Evolutionary conservation across 2,329 filamentous ascomycete genomes (phyloP).

Genomic region (Phialophora chinensis): DNA sequence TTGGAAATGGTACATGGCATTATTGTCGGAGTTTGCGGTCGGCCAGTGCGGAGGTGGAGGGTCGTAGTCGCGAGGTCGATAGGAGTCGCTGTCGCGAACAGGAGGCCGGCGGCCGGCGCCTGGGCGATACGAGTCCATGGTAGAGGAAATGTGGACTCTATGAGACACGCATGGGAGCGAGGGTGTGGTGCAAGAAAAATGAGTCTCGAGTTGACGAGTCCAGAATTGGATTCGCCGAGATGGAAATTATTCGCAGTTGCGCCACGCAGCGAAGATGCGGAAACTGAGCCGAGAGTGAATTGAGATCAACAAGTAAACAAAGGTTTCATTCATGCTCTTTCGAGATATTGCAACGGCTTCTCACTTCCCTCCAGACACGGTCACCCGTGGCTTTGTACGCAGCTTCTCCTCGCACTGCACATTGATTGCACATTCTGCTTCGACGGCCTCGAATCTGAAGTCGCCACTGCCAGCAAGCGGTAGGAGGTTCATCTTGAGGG

Average conservation of each 20-base stretch:
- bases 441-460: neutral
- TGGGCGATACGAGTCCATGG: slow-evolving; percentile 24
- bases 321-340: neutral
- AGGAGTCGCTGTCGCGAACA: slow-evolving; percentile 20
- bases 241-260: neutral
- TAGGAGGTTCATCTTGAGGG: neutral
- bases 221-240: neutral
- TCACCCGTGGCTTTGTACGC: neutral
- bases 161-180: neutral
- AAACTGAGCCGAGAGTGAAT: slow-evolving; percentile 1
- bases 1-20: slow-evolving; percentile 33
- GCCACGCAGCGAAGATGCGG: neutral
- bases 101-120: slow-evolving; percentile 8
- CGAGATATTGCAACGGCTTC: neutral
- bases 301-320: neutral
- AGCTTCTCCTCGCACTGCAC: neutral
- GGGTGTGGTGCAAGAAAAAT: slow-evolving; percentile 5
- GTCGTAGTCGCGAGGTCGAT: slow-evolving; percentile 19
- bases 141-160: neutral
- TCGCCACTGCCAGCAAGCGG: neutral
- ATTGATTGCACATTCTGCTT: neutral
- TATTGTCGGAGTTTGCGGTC: neutral
- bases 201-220: neutral
- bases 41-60: slow-evolving; percentile 19
- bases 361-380: too few species aligned